phyloP scores from a whole-genome alignment of 176 grass and related monocot genomes.

The Pontederia paniculata region DNA sequence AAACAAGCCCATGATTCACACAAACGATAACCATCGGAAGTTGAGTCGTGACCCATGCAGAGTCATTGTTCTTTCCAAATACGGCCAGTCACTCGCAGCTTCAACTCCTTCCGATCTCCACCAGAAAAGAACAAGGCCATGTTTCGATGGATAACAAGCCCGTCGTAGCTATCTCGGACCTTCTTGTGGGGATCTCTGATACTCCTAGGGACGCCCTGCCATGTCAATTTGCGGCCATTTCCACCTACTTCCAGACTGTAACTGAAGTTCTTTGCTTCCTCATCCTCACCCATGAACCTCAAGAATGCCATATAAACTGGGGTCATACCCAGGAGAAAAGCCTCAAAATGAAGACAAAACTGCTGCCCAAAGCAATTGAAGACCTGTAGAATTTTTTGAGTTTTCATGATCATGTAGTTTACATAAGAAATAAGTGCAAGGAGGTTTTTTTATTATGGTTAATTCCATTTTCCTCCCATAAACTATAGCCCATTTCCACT shows the following conservation, averaged over 20 bases:
- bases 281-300: slow-evolving; percentile 7
- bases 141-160: slow-evolving; percentile 9
- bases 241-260: slow-evolving; percentile 10
- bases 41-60: no score
- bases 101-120: not conserved
- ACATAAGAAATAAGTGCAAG: no score
- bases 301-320: slow-evolving; percentile 14
- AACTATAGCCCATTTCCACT: no score
- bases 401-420: not conserved
- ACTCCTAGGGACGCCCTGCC: slow-evolving; percentile 12
- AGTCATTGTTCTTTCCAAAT: slow-evolving; percentile 9
- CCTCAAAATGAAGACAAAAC: slow-evolving; percentile 13
- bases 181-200: slow-evolving; percentile 6
- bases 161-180: slow-evolving; percentile 3
- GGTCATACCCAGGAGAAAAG: not conserved
- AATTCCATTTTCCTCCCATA: no score
- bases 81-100: slow-evolving; percentile 2
- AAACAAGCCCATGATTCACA: no score
- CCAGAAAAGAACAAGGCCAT: slow-evolving; percentile 8
- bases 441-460: no score
- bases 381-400: not conserved
- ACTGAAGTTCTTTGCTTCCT: slow-evolving; percentile 6
- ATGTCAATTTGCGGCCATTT: slow-evolving; percentile 8
- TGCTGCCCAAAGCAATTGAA: slow-evolving; percentile 5
- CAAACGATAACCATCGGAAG: no score